Evolutionary conservation across 139 green algal genomes (phyloP), one percentile per base, ranked within the genome.

Genomic region (Marvania coccoides): DNA sequence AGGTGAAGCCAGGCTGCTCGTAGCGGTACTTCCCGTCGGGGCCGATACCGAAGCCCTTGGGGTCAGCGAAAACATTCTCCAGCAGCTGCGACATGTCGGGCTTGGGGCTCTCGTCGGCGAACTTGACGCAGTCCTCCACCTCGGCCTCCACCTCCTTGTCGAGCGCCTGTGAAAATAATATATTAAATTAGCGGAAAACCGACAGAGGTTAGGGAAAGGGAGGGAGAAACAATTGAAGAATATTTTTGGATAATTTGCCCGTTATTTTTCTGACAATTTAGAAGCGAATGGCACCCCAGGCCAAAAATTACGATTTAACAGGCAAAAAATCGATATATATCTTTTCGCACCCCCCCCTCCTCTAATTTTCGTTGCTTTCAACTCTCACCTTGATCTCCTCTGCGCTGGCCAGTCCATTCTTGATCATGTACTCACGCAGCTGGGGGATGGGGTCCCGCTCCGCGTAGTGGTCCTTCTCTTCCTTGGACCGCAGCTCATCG

Each of bases 51-150:
- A 96, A 96, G 61, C 90, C 90, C 46, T 84, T 85, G 29, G 93
- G 93, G 71, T 98, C 93, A 19, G 85, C 81, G 80, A 98, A 98
- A 67, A 98, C 93, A 59, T 98, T 97, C 82, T 98, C 90, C 74
- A 98, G 80, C 72, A 98, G 82, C 85, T 97, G 90, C 29, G 79
- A 79, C 77, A 82, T 89, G 68, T 95, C 88, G 19, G 93, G 93
- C 81, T 94, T 91, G 48, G 91, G 91, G 4, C 75, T 89, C 65
- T 88, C 77, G 23, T 98, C 93, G 5, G 93, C 90, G 84, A 95
- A 98, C 69, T 92, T 72, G 4, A 97, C 91, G 19, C 71, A 77
- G 47, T 96, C 92, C 42, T 98, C 92, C 47, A 98, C 89, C 65
- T 88, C 71, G 8, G 63, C 88, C 39, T 37, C 23, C 37, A 93